A percentile compares a stretch with the other conserved stretches of the same genome.
Evolutionary conservation across 208 protist genomes (phyloP).

Genomic region (Trypanosoma vivax): DNA sequence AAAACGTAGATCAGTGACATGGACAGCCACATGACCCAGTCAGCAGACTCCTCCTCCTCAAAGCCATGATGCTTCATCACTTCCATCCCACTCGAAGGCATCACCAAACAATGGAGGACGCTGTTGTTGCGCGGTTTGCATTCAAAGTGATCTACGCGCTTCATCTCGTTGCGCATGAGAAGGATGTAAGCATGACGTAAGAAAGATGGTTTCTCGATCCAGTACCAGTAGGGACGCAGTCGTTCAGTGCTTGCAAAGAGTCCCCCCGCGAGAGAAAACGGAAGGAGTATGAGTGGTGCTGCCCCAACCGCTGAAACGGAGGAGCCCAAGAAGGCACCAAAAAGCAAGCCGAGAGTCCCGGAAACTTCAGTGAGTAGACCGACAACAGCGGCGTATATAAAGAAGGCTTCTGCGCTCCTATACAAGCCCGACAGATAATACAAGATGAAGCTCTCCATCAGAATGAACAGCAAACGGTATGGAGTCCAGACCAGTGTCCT

Average conservation of each 20-base stretch:
- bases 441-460: slow-evolving; percentile 43
- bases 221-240: slow-evolving; percentile 76
- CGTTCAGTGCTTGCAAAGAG: slow-evolving; percentile 55
- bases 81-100: slow-evolving; percentile 38
- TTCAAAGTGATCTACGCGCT: slow-evolving; percentile 33
- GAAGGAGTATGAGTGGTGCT: slow-evolving; percentile 52
- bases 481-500: slow-evolving; percentile 45
- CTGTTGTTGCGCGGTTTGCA: slow-evolving; percentile 44
- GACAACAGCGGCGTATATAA: slow-evolving; percentile 50
- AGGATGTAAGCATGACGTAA: slow-evolving; percentile 64
- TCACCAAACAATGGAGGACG: slow-evolving; percentile 38
- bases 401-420: slow-evolving; percentile 34
- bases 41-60: slow-evolving; percentile 38
- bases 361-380: slow-evolving; percentile 40
- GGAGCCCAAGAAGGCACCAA: slow-evolving; percentile 33
- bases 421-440: slow-evolving; percentile 64
- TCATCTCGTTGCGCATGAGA: slow-evolving; percentile 58
- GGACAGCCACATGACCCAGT: slow-evolving; percentile 59
- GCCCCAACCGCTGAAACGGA: slow-evolving; percentile 36
- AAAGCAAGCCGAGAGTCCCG: slow-evolving; percentile 43
- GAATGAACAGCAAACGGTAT: slow-evolving; percentile 27
- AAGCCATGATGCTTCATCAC: slow-evolving; percentile 52
- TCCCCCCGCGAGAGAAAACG: slow-evolving; percentile 52
- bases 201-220: slow-evolving; percentile 69
- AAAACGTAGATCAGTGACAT: slow-evolving; percentile 45